phyloP scores from a whole-genome alignment of 2,329 filamentous ascomycete species.

The Colletotrichum sidae region DNA sequence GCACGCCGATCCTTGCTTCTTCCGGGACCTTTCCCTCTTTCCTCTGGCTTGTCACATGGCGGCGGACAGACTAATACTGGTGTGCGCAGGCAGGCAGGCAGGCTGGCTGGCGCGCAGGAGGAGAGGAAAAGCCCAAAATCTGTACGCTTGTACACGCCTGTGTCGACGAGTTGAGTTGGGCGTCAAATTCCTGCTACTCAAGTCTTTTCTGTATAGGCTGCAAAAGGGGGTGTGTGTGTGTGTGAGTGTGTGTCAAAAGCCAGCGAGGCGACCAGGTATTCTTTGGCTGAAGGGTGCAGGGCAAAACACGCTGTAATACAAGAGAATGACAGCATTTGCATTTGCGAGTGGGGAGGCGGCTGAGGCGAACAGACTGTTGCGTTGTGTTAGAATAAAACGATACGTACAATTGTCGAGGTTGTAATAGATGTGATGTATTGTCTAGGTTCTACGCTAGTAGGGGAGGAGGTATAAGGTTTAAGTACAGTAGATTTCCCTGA shows the following conservation, averaged over 20 bases:
- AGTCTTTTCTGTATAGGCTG: too few species aligned
- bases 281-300: neutral
- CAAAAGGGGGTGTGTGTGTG: neutral
- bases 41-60: constrained; percentile 24
- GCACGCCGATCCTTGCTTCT: constrained; percentile 13
- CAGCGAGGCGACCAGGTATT: neutral
- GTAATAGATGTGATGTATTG: too few species aligned
- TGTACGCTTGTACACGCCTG: neutral
- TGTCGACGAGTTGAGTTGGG: neutral
- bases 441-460: too few species aligned
- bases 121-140: too few species aligned
- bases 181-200: neutral
- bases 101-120: neutral
- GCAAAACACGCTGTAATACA: too few species aligned
- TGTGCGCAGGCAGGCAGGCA: neutral
- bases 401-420: too few species aligned
- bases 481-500: too few species aligned
- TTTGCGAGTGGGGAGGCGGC: neutral
- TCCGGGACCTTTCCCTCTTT: neutral
- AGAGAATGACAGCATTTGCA: too few species aligned
- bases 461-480: too few species aligned
- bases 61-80: neutral
- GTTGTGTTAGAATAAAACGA: too few species aligned
- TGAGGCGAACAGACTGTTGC: neutral
- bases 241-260: neutral